Base-by-base conservation (phyloP, 225 moss, liverwort and hornwort species). In the Ulota crispa region DNA sequence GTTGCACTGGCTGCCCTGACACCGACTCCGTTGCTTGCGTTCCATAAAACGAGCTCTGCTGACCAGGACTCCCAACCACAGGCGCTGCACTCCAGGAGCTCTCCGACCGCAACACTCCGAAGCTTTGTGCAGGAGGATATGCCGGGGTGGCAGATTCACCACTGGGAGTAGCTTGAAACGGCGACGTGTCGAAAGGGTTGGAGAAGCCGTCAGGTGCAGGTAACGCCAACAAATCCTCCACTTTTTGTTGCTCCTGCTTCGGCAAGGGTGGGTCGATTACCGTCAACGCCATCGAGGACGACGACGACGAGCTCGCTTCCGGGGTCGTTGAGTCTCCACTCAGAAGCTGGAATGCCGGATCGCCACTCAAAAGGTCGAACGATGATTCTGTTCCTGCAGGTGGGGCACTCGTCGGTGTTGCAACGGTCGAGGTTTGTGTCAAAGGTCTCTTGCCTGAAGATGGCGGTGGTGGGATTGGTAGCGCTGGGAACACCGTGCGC, bases 131-230 rank as follows among this genome's bases (percentile, higher is more conserved):
- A 45, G 79, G 72, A 74, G 86, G 15, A 73, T 70, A 83, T 3
- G 66, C 50, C 15, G 57, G 56, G 64, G 62, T 76, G 15, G 59
- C 15, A 42, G 59, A 76, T 36, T 90, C 83, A 13, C 55, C 7
- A 1, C 39, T 37, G 37, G 92, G 94, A 75, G 86, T 86, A 42
- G 93, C 94, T 42, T 92, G 93, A 63, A 96, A 96, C 34, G 92
- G 86, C 27, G 92, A 70, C 26, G 93, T 85, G 43, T 91, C 97
- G 72, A 97, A 97, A 72, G 95, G 95, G 68, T 95, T 95, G 20
- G 87, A 81, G 31, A 88, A 82, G 0, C 85, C 54, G 14, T 92
- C 87, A 2, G 91, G 82, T 55, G 88, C 86, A 64, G 92, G 83
- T 41, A 81, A 66, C 39, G 86, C 88, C 60, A 93, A 73, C 26